Conservation (phyloP, 2,329 filamentous ascomycete genomes). For the Pyricularia sp. region DNA sequence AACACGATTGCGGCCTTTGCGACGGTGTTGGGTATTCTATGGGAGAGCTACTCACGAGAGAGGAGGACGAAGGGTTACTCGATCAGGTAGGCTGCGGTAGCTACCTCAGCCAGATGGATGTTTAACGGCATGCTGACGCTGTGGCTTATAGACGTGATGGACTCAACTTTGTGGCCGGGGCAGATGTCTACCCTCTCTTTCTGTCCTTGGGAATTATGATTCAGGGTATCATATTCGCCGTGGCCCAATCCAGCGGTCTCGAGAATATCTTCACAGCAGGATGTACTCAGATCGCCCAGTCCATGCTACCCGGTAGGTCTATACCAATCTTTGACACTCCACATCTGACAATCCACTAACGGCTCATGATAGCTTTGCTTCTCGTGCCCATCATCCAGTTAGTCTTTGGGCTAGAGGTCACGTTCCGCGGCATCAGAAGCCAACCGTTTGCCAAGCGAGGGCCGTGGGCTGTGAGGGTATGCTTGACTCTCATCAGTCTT, state of each 20-base stretch:
- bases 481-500: conserved; percentile 39
- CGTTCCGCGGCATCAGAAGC: conserved; percentile 42
- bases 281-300: conserved; percentile 44
- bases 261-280: conserved; percentile 37
- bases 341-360: background rate
- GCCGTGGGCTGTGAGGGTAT: conserved; percentile 51
- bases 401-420: conserved; percentile 54
- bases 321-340: background rate
- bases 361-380: conserved; percentile 26
- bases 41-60: conserved; percentile 40
- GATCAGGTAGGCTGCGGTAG: conserved; percentile 25
- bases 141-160: conserved; percentile 2
- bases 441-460: conserved; percentile 48
- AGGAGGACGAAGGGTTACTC: conserved; percentile 30
- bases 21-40: conserved; percentile 46
- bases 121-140: background rate
- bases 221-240: conserved; percentile 49
- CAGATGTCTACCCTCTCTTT: conserved; percentile 45
- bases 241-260: conserved; percentile 46
- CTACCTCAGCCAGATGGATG: background rate
- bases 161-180: conserved; percentile 29
- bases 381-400: conserved; percentile 57
- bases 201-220: conserved; percentile 47
- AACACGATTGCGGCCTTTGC: conserved; percentile 49
- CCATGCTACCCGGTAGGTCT: conserved; percentile 49